Percentiles rank a stretch among this genome's conserved stretches.
These are phyloP conservation scores for Aspergillus cristatus DNA, from an alignment of 495 filamentous ascomycete genomes.

Conservation along the genomic window DNA sequence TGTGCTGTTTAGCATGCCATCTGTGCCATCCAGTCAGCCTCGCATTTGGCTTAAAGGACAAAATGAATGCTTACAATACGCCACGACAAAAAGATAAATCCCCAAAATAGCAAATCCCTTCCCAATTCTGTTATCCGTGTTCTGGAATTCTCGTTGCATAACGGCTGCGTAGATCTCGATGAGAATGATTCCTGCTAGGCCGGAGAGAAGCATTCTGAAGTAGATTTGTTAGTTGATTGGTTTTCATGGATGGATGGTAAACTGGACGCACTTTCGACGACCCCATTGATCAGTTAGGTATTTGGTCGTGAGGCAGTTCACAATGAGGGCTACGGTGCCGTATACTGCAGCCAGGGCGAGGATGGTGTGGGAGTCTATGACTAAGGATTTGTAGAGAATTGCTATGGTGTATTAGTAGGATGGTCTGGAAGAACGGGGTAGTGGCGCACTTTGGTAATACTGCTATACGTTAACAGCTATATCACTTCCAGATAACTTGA, in stretches of 20 bases:
- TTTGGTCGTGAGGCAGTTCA: conserved; percentile 43
- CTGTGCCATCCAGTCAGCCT: conserved; percentile 14
- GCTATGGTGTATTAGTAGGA: conserved; percentile 15
- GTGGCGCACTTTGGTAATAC: conserved; percentile 44
- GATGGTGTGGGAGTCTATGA: conserved; percentile 40
- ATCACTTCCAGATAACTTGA: not conserved
- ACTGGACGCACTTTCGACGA: conserved; percentile 42
- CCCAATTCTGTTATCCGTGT: conserved; percentile 44
- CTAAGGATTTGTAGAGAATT: conserved; percentile 47
- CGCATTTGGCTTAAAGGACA: not conserved
- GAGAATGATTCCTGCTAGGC: conserved; percentile 39
- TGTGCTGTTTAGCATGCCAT: conserved; percentile 50
- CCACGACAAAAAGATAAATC: conserved; percentile 50
- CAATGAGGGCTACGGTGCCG: conserved; percentile 45
- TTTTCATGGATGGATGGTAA: conserved; percentile 1
- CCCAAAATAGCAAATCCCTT: conserved; percentile 54
- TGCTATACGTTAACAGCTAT: too few species aligned
- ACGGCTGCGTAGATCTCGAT: conserved; percentile 52
- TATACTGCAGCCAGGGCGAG: conserved; percentile 48
- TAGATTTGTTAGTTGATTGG: conserved; percentile 1
- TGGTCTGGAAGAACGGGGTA: not conserved
- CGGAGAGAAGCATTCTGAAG: conserved; percentile 44
- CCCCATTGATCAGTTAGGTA: conserved; percentile 53
- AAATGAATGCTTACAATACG: conserved; percentile 35
- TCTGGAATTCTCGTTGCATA: conserved; percentile 48